These are phyloP conservation scores for Microdochium trichocladiopsis DNA, from an alignment of 2,329 filamentous ascomycete genomes.

Conservation along the genomic window DNA sequence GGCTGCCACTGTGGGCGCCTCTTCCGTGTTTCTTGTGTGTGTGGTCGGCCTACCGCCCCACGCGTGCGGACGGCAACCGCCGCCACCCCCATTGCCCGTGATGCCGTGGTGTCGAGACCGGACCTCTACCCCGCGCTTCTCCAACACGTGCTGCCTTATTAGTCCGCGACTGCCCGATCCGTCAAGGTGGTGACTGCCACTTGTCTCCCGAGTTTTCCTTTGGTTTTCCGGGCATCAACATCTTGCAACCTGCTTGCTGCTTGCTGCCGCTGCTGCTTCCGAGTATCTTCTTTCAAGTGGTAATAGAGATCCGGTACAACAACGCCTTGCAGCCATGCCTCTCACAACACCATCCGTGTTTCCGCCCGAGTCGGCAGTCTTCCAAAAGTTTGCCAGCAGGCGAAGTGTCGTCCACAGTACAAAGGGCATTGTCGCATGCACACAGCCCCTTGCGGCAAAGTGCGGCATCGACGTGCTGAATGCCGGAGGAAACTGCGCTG, in stretches of 20 bases:
- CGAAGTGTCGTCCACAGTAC: constrained; percentile 91
- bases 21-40: too few species aligned
- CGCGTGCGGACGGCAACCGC: too few species aligned
- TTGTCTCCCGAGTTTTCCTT: background rate
- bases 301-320: too few species aligned
- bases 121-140: background rate
- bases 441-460: constrained; percentile 82
- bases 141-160: background rate
- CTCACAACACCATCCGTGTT: constrained; percentile 39
- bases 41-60: too few species aligned
- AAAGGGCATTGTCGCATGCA: constrained; percentile 83
- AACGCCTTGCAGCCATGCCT: constrained; percentile 29
- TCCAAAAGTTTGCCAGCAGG: constrained; percentile 66
- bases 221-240: too few species aligned
- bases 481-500: constrained; percentile 87
- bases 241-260: too few species aligned
- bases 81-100: too few species aligned
- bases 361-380: constrained; percentile 36
- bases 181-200: background rate
- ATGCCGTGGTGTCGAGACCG: background rate
- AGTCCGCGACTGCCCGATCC: background rate
- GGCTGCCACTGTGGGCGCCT: too few species aligned
- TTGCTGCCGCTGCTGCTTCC: too few species aligned
- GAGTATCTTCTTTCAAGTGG: too few species aligned
- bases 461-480: constrained; percentile 81